These are phyloP conservation scores for Penicillium salamii DNA, from an alignment of 495 filamentous ascomycete genomes.

Conservation along the genomic window DNA sequence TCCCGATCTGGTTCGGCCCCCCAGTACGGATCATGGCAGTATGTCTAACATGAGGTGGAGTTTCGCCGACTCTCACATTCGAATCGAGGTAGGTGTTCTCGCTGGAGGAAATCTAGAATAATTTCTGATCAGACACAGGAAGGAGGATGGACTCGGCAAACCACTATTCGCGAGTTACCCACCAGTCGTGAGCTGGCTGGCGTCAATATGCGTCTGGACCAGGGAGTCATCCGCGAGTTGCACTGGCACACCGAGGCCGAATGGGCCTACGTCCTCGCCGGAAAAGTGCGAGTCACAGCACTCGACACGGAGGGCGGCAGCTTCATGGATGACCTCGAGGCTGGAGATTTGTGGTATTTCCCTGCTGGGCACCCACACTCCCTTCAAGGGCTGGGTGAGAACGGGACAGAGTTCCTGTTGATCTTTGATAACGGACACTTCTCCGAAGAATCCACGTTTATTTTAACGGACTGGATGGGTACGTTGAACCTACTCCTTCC, in stretches of 20 bases:
- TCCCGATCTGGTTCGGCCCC: slow-evolving; percentile 62
- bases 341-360: slow-evolving; percentile 74
- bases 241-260: slow-evolving; percentile 75
- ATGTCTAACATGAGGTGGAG: slow-evolving; percentile 65
- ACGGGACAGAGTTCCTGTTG: slow-evolving; percentile 69
- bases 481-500: slow-evolving; percentile 1
- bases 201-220: slow-evolving; percentile 66
- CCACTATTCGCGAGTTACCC: slow-evolving; percentile 58
- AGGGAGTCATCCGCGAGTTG: slow-evolving; percentile 67
- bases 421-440: slow-evolving; percentile 69
- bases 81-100: slow-evolving; percentile 51
- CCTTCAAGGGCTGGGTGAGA: slow-evolving; percentile 60
- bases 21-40: slow-evolving; percentile 61
- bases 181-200: slow-evolving; percentile 60
- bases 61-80: slow-evolving; percentile 64
- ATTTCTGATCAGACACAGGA: slow-evolving; percentile 38
- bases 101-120: background rate
- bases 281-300: slow-evolving; percentile 47
- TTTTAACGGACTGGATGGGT: slow-evolving; percentile 67
- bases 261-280: slow-evolving; percentile 65
- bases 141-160: slow-evolving; percentile 67
- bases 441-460: slow-evolving; percentile 68
- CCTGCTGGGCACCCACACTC: slow-evolving; percentile 69
- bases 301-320: slow-evolving; percentile 66
- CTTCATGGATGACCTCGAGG: slow-evolving; percentile 67